Evolutionary conservation across 1,139 yeast species (phyloP).

Genomic region (Kodamaea suecica): DNA sequence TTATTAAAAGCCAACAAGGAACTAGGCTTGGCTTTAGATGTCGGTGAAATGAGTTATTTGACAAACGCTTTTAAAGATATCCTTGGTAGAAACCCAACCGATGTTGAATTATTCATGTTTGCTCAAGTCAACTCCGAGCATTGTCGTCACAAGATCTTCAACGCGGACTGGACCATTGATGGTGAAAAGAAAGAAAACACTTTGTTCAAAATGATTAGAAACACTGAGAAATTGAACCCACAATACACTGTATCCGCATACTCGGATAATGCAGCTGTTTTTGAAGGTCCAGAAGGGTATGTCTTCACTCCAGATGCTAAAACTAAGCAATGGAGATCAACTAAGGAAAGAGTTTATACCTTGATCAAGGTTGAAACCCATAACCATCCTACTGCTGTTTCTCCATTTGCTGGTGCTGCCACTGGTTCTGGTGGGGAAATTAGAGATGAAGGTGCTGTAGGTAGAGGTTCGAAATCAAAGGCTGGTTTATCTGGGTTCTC

Average conservation of each 20-base stretch:
- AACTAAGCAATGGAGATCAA: conserved; percentile 70
- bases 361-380: conserved; percentile 97
- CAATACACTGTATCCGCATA: conserved; percentile 89
- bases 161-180: conserved; percentile 98
- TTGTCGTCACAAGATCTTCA: conserved; percentile 98
- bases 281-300: conserved; percentile 77
- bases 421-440: conserved; percentile 99
- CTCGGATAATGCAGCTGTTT: conserved; percentile 98
- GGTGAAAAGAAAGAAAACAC: conserved; percentile 69
- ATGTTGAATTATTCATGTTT: conserved; percentile 97
- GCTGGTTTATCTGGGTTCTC: conserved; percentile 95
- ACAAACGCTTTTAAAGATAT: conserved; percentile 69
- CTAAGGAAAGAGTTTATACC: conserved; percentile 79
- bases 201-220: conserved; percentile 92
- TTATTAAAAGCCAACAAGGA: conserved; percentile 74
- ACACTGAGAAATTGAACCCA: conserved; percentile 81
- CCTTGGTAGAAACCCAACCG: conserved; percentile 91
- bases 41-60: conserved; percentile 88
- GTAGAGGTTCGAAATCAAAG: conserved; percentile 95
- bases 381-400: conserved; percentile 98
- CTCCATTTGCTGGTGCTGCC: conserved; percentile 99
- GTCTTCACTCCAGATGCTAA: conserved; percentile 74
- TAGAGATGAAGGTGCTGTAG: conserved; percentile 99
- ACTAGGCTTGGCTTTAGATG: conserved; percentile 88
- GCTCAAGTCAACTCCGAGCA: conserved; percentile 99